These are phyloP conservation scores for Davidsoniella australis DNA, from an alignment of 2,329 filamentous ascomycete genomes.

Conservation along the genomic window DNA sequence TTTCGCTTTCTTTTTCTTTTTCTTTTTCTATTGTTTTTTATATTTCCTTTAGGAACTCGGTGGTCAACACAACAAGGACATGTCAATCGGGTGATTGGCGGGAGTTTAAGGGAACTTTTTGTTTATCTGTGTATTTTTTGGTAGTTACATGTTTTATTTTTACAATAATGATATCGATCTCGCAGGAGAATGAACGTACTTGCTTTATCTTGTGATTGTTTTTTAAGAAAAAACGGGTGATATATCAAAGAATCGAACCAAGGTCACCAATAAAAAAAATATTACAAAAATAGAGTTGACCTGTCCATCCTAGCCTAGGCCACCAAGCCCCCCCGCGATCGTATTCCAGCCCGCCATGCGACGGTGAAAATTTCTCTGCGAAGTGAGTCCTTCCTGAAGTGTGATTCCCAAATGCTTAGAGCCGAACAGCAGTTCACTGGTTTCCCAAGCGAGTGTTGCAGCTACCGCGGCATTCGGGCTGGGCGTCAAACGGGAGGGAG, in stretches of 20 bases:
- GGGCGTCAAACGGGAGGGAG: conserved; percentile 41
- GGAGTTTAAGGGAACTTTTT: too few species aligned
- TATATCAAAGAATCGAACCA: neutral
- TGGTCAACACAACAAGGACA: too few species aligned
- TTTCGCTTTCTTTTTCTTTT: neutral
- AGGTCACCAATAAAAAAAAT: conserved; percentile 11
- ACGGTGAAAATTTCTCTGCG: conserved; percentile 56
- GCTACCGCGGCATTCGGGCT: conserved; percentile 51
- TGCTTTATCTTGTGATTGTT: too few species aligned
- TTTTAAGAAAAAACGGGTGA: too few species aligned
- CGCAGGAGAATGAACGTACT: too few species aligned
- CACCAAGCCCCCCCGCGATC: conserved; percentile 43
- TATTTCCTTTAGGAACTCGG: neutral
- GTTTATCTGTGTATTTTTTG: neutral
- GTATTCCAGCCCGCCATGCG: conserved; percentile 54
- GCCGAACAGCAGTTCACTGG: conserved; percentile 42
- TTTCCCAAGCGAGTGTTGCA: conserved; percentile 47
- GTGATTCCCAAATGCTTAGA: conserved; percentile 52
- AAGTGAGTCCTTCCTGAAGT: conserved; percentile 57
- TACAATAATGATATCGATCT: neutral
- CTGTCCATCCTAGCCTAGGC: conserved; percentile 36
- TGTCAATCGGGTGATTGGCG: too few species aligned
- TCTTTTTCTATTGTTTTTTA: conserved; percentile 11
- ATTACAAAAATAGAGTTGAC: conserved; percentile 29
- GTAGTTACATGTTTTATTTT: conserved; percentile 3